A percentile compares a stretch with the other conserved stretches of the same genome.
phyloP scores from a whole-genome alignment of 805 yeast species.

The Wickerhamiella qilinensis region DNA sequence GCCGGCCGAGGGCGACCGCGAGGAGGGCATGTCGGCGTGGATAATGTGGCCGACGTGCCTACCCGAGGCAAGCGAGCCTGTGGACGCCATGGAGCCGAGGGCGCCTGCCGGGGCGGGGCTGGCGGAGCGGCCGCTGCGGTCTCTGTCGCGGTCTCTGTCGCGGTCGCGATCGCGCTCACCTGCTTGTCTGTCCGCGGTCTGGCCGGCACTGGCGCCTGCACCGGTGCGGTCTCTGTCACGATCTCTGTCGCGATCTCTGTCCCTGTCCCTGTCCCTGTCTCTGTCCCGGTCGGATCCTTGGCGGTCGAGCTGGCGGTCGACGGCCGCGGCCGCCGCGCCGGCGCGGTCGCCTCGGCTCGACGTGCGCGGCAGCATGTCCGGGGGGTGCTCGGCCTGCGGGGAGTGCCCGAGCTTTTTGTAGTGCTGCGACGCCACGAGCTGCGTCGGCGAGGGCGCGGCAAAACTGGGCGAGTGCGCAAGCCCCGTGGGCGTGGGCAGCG shows the following conservation, averaged over 20 bases:
- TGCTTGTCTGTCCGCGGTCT: neutral
- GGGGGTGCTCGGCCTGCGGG: neutral
- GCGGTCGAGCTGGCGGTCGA: too few relatives aligned
- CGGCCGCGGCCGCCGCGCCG: neutral
- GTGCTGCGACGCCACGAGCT: slow-evolving; percentile 14
- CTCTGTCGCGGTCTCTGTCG: too few relatives aligned
- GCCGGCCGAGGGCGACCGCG: neutral
- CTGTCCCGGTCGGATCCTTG: too few relatives aligned
- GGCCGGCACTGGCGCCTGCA: neutral
- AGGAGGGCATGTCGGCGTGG: slow-evolving; percentile 3
- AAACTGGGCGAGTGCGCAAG: neutral
- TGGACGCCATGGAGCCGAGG: too few relatives aligned
- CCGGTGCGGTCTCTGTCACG: neutral
- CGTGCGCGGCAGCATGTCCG: slow-evolving; percentile 1
- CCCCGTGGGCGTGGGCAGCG: slow-evolving; percentile 46
- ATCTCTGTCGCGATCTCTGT: too few relatives aligned
- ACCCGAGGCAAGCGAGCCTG: slow-evolving; percentile 7
- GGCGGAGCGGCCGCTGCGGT: too few relatives aligned
- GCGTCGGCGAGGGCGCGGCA: neutral
- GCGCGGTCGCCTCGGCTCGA: neutral
- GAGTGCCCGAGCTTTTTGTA: neutral
- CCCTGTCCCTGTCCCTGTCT: too few relatives aligned
- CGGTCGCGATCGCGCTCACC: neutral
- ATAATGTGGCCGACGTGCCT: slow-evolving; percentile 1
- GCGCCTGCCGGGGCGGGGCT: slow-evolving; percentile 6